A percentile compares a stretch with the other conserved stretches of the same genome.
Conservation (phyloP, 2,329 filamentous ascomycete species). For the Clonostachys chloroleuca region DNA sequence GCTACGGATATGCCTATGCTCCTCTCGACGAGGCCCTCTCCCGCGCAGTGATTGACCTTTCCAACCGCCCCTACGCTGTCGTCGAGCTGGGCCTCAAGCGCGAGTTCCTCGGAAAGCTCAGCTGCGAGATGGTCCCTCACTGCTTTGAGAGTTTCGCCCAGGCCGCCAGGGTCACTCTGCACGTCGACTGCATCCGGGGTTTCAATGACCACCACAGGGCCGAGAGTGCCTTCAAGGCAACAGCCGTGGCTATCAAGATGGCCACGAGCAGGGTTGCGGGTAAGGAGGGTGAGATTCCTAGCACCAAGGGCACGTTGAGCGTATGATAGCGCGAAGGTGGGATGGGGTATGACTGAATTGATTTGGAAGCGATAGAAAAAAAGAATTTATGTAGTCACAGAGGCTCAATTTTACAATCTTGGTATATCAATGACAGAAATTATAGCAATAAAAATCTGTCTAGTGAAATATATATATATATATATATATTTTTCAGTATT, state of each 20-base stretch:
- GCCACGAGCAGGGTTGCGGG: conserved; percentile 73
- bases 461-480: no score
- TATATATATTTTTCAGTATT: not conserved
- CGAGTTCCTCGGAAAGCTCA: conserved; percentile 91
- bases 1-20: conserved; percentile 88
- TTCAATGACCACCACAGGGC: conserved; percentile 95
- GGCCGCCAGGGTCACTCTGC: conserved; percentile 84
- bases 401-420: no score
- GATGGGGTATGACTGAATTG: not conserved
- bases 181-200: conserved; percentile 88
- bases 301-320: conserved; percentile 88
- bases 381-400: not conserved
- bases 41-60: conserved; percentile 90
- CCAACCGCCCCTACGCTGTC: conserved; percentile 83
- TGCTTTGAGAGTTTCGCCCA: conserved; percentile 92
- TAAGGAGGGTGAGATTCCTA: conserved; percentile 87
- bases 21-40: conserved; percentile 95
- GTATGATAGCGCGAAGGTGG: conserved; percentile 18
- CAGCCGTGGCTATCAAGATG: conserved; percentile 78
- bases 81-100: conserved; percentile 80
- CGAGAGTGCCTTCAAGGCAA: conserved; percentile 94
- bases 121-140: conserved; percentile 96
- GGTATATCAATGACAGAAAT: no score
- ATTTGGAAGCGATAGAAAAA: not conserved
- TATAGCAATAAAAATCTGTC: no score